phyloP scores from a whole-genome alignment of 495 filamentous ascomycete genomes.

The Penicillium cinerascens region DNA sequence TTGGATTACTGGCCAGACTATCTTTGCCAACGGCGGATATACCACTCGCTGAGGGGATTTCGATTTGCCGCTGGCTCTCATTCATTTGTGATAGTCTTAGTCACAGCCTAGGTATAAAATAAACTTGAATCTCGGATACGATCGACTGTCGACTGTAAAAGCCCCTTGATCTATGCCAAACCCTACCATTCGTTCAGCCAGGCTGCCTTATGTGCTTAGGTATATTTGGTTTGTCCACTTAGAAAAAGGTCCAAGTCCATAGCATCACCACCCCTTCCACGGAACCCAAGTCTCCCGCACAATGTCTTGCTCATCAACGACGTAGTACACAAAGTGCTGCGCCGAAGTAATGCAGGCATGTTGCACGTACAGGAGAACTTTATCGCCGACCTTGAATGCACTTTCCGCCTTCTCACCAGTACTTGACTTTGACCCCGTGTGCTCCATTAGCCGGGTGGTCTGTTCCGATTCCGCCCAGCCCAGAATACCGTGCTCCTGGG shows the following conservation, averaged over 20 bases:
- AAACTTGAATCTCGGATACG: background rate
- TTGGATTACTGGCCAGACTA: slow-evolving; percentile 42
- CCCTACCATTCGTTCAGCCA: no score
- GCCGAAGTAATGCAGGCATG: slow-evolving; percentile 34
- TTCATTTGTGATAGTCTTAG: background rate
- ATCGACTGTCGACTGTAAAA: background rate
- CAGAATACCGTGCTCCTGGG: slow-evolving; percentile 67
- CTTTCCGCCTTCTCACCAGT: slow-evolving; percentile 12
- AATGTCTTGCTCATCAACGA: slow-evolving; percentile 25
- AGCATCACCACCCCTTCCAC: slow-evolving; percentile 22
- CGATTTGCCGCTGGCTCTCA: background rate
- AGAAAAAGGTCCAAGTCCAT: no score
- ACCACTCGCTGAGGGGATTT: slow-evolving; percentile 28
- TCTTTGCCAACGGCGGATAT: slow-evolving; percentile 40
- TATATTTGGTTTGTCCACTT: no score
- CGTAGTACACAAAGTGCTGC: slow-evolving; percentile 24
- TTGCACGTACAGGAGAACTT: slow-evolving; percentile 25
- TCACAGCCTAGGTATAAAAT: no score
- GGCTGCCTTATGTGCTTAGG: no score
- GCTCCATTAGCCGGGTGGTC: background rate
- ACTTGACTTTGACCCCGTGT: slow-evolving; percentile 1
- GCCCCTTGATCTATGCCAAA: no score
- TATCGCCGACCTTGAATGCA: slow-evolving; percentile 25
- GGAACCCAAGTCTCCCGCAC: slow-evolving; percentile 31
- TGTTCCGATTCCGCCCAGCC: slow-evolving; percentile 12